Evolutionary conservation across 2,329 filamentous ascomycete genomes (phyloP).

Genomic region (Penicillium sp.): DNA sequence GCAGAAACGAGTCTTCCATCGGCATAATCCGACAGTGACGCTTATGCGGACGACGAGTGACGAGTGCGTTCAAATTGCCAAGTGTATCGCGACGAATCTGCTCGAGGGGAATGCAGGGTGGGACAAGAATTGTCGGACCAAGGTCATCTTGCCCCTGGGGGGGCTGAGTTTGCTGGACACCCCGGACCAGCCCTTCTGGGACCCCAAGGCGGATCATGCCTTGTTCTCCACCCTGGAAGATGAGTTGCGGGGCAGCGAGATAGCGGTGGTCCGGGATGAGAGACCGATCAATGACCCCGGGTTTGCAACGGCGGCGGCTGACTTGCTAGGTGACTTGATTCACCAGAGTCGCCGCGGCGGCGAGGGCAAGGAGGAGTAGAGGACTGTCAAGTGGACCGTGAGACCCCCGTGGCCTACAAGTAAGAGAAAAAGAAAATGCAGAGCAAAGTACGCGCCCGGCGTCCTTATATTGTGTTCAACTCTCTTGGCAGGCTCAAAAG

Average conservation of each 20-base stretch:
- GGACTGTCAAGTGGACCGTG: background rate
- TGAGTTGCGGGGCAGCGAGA: slow-evolving; percentile 45
- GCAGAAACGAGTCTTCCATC: slow-evolving; percentile 42
- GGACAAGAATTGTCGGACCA: slow-evolving; percentile 24
- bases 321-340: slow-evolving; percentile 19
- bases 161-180: slow-evolving; percentile 58
- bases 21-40: slow-evolving; percentile 62
- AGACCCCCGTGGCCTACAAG: background rate
- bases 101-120: slow-evolving; percentile 27
- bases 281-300: slow-evolving; percentile 26
- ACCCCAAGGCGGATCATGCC: slow-evolving; percentile 43
- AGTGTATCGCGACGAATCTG: slow-evolving; percentile 52
- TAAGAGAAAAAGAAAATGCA: background rate
- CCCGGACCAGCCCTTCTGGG: slow-evolving; percentile 49
- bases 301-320: slow-evolving; percentile 25
- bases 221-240: slow-evolving; percentile 45
- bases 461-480: slow-evolving; percentile 1
- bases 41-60: slow-evolving; percentile 58
- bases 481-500: background rate
- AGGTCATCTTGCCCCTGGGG: slow-evolving; percentile 53
- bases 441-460: slow-evolving; percentile 1
- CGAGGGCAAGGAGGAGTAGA: background rate
- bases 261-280: slow-evolving; percentile 47
- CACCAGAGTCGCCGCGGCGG: background rate
- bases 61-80: slow-evolving; percentile 53